Evolutionary conservation across 78 protist species (phyloP).

Genomic region (Bodo saltans): DNA sequence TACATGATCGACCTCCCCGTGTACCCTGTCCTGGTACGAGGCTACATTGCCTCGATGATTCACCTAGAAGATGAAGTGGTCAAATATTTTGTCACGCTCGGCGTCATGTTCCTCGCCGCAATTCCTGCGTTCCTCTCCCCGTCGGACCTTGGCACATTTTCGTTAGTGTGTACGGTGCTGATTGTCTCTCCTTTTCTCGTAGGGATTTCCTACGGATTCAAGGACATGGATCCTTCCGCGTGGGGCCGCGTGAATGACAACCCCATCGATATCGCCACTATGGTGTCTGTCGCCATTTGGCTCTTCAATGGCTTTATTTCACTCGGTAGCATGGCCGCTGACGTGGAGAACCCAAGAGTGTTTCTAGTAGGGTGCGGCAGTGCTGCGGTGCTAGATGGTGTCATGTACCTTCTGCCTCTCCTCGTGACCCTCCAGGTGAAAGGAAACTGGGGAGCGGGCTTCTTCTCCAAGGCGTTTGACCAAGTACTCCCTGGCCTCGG

Average conservation of each 20-base stretch:
- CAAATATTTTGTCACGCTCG: not conserved
- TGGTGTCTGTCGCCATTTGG: not conserved
- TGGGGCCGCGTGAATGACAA: too few species aligned
- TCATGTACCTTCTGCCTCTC: not conserved
- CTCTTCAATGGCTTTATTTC: not conserved
- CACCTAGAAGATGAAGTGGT: not conserved
- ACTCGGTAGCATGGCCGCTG: not conserved
- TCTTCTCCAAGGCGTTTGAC: not conserved
- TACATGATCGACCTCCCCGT: not conserved
- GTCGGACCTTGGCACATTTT: not conserved
- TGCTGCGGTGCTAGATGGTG: not conserved
- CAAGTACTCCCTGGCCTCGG: not conserved
- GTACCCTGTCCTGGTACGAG: slow-evolving; percentile 2
- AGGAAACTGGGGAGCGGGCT: not conserved
- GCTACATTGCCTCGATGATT: not conserved
- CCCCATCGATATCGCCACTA: not conserved
- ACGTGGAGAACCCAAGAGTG: not conserved
- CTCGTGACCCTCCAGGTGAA: not conserved
- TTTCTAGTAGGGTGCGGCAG: not conserved
- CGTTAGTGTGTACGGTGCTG: not conserved
- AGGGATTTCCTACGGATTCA: not conserved
- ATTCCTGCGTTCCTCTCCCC: not conserved
- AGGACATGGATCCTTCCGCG: not conserved
- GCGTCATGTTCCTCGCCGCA: not conserved
- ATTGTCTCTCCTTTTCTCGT: not conserved